Base-by-base conservation (phyloP, 331 rosid genomes). In the Acacia concinna region DNA sequence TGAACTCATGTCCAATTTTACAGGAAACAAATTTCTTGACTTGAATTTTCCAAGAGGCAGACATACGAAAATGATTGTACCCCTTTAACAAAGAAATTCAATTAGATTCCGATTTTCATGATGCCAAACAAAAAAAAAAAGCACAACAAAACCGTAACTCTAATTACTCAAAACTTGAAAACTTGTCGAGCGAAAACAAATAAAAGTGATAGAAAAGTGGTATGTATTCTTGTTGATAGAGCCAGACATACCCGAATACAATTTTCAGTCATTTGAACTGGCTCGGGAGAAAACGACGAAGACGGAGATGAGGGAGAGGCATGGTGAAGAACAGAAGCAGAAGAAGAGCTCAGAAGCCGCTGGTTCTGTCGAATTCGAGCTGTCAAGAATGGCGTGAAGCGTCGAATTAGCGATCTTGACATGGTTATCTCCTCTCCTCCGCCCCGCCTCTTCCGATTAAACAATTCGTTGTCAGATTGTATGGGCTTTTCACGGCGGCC, bases 341-440 rank as follows among this genome's bases (percentile, higher is more conserved):
- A 81, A 75, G 82, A 79, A 30, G 88, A 85, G 77, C 84, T 78
- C 20, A 85, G 89, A 73, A 87, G 90, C 77, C 92, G 78, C 72
- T 85, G 91, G 60, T 90, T 90, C 64, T 83, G 71, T 68, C 87
- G 83, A 68, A 90, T 85, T 68, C 86, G 91, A 43, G 81, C 83
- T 8, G 79, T 74, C 15, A 90, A 56, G 76, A 28, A 81, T 21
- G 82, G 80, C n/a, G 81, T 30, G 2, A 88, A 67, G 65, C 86
- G 89, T 72, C 84, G 90, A 82, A 85, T 76, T 81, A 80, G 49
- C 73, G 84, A 84, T 57, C 88, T 79, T 41, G 87, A 52, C 92
- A 88, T 90, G 62, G 38, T 34, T 52, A 15, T 23, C 52, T 37
- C 27, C 65, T 25, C 8, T 41, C 40, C 38, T 51, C 25, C 18